Conservation (phyloP, 2,329 filamentous ascomycete species). For the Clonostachys rhizophaga region DNA sequence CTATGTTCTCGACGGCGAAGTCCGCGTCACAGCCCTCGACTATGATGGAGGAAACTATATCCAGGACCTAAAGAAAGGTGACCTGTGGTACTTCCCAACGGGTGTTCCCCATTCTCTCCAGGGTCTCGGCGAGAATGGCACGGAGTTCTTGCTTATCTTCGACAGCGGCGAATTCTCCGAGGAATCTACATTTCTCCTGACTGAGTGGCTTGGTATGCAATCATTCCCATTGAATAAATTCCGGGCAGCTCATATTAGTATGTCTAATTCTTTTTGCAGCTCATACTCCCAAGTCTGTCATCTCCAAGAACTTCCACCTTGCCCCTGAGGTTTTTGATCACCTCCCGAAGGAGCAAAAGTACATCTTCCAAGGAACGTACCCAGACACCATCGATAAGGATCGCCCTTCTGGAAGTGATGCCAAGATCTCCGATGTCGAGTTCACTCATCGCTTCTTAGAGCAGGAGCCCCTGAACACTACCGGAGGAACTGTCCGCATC, state of each 20-base stretch:
- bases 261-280: slow-evolving; percentile 24
- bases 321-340: slow-evolving; percentile 65
- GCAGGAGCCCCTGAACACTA: slow-evolving; percentile 60
- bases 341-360: slow-evolving; percentile 63
- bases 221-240: slow-evolving; percentile 8
- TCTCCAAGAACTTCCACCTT: slow-evolving; percentile 72
- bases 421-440: slow-evolving; percentile 62
- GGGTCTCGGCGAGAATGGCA: slow-evolving; percentile 60
- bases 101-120: slow-evolving; percentile 76
- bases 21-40: slow-evolving; percentile 69
- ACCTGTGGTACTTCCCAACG: slow-evolving; percentile 78
- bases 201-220: slow-evolving; percentile 62
- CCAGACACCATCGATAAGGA: slow-evolving; percentile 64
- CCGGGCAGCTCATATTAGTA: no score
- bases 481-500: slow-evolving; percentile 71
- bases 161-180: slow-evolving; percentile 48
- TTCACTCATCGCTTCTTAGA: slow-evolving; percentile 71
- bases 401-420: slow-evolving; percentile 52
- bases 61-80: slow-evolving; percentile 71
- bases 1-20: slow-evolving; percentile 66
- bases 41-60: slow-evolving; percentile 73
- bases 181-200: slow-evolving; percentile 67
- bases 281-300: slow-evolving; percentile 67
- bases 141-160: slow-evolving; percentile 43
- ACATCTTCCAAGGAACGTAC: slow-evolving; percentile 69